Evolutionary conservation across 176 grass and related monocot genomes (phyloP), one percentile per base, ranked within the genome.

Genomic region (Typha latifolia): DNA sequence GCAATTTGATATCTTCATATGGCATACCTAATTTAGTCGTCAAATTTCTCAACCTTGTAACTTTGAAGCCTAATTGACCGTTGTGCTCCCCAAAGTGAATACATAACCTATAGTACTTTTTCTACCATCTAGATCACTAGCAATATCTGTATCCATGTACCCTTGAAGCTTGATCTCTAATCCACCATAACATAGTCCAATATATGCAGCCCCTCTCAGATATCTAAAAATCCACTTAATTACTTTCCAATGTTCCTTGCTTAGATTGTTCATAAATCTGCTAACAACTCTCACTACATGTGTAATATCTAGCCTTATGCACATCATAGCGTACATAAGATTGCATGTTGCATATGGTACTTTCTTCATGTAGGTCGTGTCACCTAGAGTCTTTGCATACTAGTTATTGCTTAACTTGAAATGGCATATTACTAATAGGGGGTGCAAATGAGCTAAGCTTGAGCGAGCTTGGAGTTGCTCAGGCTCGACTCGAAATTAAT

Each of bases 311-410:
- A n/a, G n/a, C n/a, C n/a, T n/a, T n/a, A n/a, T n/a, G n/a, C n/a
- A n/a, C n/a, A n/a, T n/a, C 59, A 70, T 64, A 15, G 12, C 5
- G 37, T 77, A 69, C 43, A 78, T 78, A 1, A 69, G 4, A 32
- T 23, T 63, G 14, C 47, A 43, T 20, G 63, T 24, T 3, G 48
- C 55, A 70, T 70, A 77, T 18, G 52, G 74, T n/a, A 68, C 34
- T 7, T 14, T 1, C 7, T 53, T 3, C 37, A 67, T 79, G 5
- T 49, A 3, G 3, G n/a, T 48, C 14, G 22, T 78, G 20, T 26
- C 49, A 13, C 67, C 51, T 55, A 21, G 0, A 47, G 18, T 72
- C 18, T 63, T 10, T 6, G 51, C 63, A 11, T 49, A 32, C 2
- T 61, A 9, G 22, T 72, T 66, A 3, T 12, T 57, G 12, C 14